Evolutionary conservation across 116 monocot genomes (phyloP), one percentile per base, ranked within the genome.

Genomic region (Posidonia oceanica): DNA sequence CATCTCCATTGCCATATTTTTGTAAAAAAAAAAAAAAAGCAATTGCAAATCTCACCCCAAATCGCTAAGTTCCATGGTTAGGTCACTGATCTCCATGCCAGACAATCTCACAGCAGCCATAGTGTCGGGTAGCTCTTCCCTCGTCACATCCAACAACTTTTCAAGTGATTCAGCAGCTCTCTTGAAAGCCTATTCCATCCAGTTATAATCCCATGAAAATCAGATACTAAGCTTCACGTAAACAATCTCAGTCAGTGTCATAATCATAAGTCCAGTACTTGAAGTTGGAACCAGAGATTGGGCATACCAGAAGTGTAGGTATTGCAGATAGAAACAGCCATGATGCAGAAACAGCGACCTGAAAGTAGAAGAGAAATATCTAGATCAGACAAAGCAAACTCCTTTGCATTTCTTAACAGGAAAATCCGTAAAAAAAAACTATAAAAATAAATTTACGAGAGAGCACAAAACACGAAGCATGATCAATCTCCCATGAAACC

Each of bases 41-140:
- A 68, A 7, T 38, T 16, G 22, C 16, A 15, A 57, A 70, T 17
- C 86, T 65, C 14, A 90, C 94, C 94, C 86, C 39, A 94, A 55
- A 38, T 94, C 84, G 71, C 91, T 82, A 61, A 94, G 86, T 61
- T 94, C 94, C 78, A 77, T 85, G 3, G 94, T 86, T 41, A 94
- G 80, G 63, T 94, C 94, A 64, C 94, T 82, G 67, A 94, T 88
- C 79, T 94, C 94, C 88, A 90, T 86, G 37, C 87, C 94, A 10
- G 88, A 90, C 60, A 94, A 69, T 62, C 90, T 77, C 3, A 90
- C 66, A 7, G 87, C 79, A 66, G 87, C 91, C 94, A 94, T 88
- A 0, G 94, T 88, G 56, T 86, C 90, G 5, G 94, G 94, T 2
- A 94, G 76, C 78, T 90, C 90, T 54, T 88, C 88, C 36, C 85